Evolutionary conservation across 306 rosid genomes (phyloP).

Genomic region (Cicer chorassanicum): DNA sequence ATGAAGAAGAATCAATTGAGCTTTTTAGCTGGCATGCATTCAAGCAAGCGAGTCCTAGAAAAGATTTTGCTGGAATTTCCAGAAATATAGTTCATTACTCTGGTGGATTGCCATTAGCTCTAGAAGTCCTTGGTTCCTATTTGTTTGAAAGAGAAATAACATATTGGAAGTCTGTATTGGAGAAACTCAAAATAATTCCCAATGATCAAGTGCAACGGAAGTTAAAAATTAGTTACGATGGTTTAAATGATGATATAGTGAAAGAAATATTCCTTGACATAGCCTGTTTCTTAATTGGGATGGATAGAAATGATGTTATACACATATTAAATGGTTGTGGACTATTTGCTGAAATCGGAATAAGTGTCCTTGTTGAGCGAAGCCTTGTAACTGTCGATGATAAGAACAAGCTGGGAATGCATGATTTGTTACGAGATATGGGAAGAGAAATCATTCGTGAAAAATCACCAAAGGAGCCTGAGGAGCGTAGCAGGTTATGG

Average conservation of each 20-base stretch:
- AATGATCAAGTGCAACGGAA: neutral
- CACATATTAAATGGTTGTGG: neutral
- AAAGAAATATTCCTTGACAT: neutral
- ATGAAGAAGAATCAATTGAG: neutral
- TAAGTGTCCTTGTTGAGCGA: neutral
- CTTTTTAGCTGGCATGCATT: conserved; percentile 1
- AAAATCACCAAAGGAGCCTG: neutral
- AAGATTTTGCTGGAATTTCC: neutral
- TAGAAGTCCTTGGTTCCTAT: neutral
- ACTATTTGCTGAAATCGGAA: neutral
- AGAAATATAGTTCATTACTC: neutral
- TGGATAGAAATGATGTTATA: neutral
- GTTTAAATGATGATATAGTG: neutral
- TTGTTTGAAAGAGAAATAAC: neutral
- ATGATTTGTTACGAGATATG: neutral
- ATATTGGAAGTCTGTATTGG: neutral
- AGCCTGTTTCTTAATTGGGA: conserved; percentile 7
- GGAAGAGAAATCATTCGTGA: neutral
- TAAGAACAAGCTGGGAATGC: neutral
- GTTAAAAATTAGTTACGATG: neutral
- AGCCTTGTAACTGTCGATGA: neutral
- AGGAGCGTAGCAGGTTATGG: neutral
- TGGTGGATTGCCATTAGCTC: neutral
- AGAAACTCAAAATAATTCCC: neutral
- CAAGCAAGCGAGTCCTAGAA: neutral